Evolutionary conservation across 2,329 filamentous ascomycete species (phyloP), one percentile per base, ranked within the genome.

Genomic region (Pseudogymnoascus sp.): DNA sequence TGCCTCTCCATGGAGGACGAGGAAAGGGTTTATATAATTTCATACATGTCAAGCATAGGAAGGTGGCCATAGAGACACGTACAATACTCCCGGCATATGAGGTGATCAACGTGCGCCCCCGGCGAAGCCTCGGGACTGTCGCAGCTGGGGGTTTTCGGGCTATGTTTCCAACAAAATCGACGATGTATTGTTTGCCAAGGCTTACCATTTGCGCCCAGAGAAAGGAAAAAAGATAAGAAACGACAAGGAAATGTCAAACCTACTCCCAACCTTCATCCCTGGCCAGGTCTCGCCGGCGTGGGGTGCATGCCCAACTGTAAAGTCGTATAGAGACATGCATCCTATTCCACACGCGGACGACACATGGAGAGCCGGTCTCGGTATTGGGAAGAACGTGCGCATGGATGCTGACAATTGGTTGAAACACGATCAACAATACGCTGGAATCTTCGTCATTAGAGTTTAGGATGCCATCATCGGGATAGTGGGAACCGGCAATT

Each of bases 401-500:
- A 57, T 57, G 28, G 28, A 13, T 53, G 47, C 50, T 57, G 50
- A 57, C 50, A 33, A 57, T 57, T 57, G 28, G 28, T 33, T 57
- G 50, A 57, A 57, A 35, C 28, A 35, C 28, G 50, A 57, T 57
- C 50, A 57, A 35, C 50, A 26, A 57, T 57, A 57, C 28, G 50
- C 17, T 57, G 50, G 28, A 57, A 21, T 33, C 50, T 33, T 57
- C 50, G 50, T 57, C 50, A 57, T 57, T 57, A 28, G 35, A 57
- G 50, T 35, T 57, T 57, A 57, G 28, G 28, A 57, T 57, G 50
- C 50, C 50, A 57, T 9, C 50, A 57, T 57, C 50, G 50, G 50
- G 26, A 57, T 57, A 21, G 28, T 57, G 50, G 28, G 28, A 57
- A 33, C 17, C 50, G 50, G 50, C 11, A 57, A 35, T 57, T 21